These are phyloP conservation scores for Starmera amethionina DNA, from an alignment of 805 yeast species.

Conservation along the genomic window DNA sequence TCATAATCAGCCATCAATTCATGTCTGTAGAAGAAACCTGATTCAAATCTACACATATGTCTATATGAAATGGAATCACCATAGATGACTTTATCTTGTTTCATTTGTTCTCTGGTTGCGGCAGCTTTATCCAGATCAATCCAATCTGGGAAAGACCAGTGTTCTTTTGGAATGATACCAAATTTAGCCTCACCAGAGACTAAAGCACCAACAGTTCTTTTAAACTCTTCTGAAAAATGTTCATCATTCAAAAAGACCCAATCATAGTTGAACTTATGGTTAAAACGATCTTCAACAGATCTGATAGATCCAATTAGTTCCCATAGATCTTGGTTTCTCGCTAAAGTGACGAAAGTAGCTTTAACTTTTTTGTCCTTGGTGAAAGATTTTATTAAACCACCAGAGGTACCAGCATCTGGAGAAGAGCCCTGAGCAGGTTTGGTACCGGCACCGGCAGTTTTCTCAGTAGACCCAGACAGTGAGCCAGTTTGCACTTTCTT, in stretches of 20 bases:
- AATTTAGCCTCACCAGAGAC: constrained; percentile 56
- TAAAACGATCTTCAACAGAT: constrained; percentile 61
- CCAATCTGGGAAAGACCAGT: constrained; percentile 65
- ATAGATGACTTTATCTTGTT: constrained; percentile 37
- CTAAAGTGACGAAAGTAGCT: constrained; percentile 62
- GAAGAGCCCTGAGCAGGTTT: constrained; percentile 5
- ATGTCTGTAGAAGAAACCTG: constrained; percentile 57
- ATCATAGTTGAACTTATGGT: constrained; percentile 52
- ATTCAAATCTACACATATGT: constrained; percentile 50
- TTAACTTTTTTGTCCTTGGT: constrained; percentile 23
- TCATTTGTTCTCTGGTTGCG: constrained; percentile 34
- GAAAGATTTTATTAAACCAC: constrained; percentile 12
- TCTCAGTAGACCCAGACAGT: too few relatives aligned
- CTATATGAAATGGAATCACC: constrained; percentile 56
- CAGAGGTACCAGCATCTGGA: background rate
- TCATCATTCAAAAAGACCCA: constrained; percentile 74
- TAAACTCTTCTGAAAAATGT: constrained; percentile 50
- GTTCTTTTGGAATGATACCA: constrained; percentile 49
- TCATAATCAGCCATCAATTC: constrained; percentile 48
- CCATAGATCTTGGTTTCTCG: constrained; percentile 58
- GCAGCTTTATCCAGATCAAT: constrained; percentile 46
- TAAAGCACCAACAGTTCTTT: constrained; percentile 31
- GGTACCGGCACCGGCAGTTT: constrained; percentile 1
- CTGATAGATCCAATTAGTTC: constrained; percentile 49
- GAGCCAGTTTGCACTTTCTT: constrained; percentile 4